Conservation (phyloP, 352 stramenopile genomes). For the Detonula confervacea region DNA sequence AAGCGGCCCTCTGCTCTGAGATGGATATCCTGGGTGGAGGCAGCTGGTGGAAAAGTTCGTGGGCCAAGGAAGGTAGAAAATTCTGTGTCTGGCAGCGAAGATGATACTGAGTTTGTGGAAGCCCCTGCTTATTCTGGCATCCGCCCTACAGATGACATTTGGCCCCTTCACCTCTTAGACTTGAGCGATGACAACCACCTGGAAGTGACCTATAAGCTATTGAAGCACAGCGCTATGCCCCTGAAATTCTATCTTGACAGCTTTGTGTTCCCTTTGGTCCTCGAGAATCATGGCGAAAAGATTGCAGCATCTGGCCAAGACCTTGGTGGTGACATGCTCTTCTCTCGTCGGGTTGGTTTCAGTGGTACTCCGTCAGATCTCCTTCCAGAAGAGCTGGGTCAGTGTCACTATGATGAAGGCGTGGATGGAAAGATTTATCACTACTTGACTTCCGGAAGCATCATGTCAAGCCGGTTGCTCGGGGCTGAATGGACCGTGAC, state of each 20-base stretch:
- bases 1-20: conserved; percentile 86
- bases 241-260: conserved; percentile 98
- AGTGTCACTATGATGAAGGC: conserved; percentile 97
- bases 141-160: conserved; percentile 86
- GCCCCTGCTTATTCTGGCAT: conserved; percentile 61
- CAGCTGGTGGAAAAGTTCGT: conserved; percentile 87
- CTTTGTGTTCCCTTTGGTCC: conserved; percentile 98
- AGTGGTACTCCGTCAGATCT: conserved; percentile 99
- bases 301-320: conserved; percentile 99
- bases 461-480: conserved; percentile 86
- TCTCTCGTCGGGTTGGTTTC: conserved; percentile 97
- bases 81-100: conserved; percentile 56
- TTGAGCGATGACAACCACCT: conserved; percentile 96
- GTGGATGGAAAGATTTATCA: conserved; percentile 98
- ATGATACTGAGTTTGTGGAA: conserved; percentile 58
- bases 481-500: conserved; percentile 81
- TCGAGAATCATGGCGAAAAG: conserved; percentile 99
- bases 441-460: conserved; percentile 92
- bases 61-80: conserved; percentile 81
- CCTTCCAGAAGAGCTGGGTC: conserved; percentile 97
- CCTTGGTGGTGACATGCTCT: conserved; percentile 97
- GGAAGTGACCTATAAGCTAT: conserved; percentile 91
- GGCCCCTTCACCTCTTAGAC: conserved; percentile 97
- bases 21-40: conserved; percentile 89
- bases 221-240: conserved; percentile 92